These are phyloP conservation scores for Akanthomyces dipterigenus DNA, from an alignment of 2,329 filamentous ascomycete genomes.

Conservation along the genomic window DNA sequence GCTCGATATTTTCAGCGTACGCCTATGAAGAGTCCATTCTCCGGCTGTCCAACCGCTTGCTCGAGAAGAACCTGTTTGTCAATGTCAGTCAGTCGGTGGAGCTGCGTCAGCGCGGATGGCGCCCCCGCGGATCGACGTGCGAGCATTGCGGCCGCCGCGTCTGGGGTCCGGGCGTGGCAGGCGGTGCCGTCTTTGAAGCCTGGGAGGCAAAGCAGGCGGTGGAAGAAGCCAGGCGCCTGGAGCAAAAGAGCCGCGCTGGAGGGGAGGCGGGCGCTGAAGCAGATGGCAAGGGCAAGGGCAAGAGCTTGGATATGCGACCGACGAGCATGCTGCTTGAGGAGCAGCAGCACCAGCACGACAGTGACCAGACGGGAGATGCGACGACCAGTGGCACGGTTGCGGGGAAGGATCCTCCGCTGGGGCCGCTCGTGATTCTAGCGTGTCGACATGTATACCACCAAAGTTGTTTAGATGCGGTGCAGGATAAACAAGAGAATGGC, in stretches of 20 bases:
- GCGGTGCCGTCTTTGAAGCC: constrained; percentile 67
- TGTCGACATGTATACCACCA: constrained; percentile 67
- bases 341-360: constrained; percentile 26
- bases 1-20: constrained; percentile 90
- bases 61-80: constrained; percentile 84
- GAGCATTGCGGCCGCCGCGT: constrained; percentile 75
- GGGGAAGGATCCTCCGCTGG: constrained; percentile 45
- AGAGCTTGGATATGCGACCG: constrained; percentile 32
- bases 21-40: constrained; percentile 91
- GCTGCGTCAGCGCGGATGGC: constrained; percentile 79
- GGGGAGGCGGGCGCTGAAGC: constrained; percentile 16
- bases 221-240: constrained; percentile 40
- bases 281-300: constrained; percentile 37
- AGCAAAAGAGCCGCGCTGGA: constrained; percentile 30
- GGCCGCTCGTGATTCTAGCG: constrained; percentile 59
- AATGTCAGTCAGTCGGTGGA: constrained; percentile 69
- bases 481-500: constrained; percentile 44
- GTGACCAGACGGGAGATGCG: constrained; percentile 8
- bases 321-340: constrained; percentile 31
- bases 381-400: background rate
- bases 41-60: constrained; percentile 72
- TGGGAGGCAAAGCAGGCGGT: constrained; percentile 62
- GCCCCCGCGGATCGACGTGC: constrained; percentile 78
- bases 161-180: constrained; percentile 78
- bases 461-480: constrained; percentile 59